A percentile compares a stretch with the other conserved stretches of the same genome.
These are phyloP conservation scores for Potentilla sterilis DNA, from an alignment of 306 rosid species.

Conservation along the genomic window DNA sequence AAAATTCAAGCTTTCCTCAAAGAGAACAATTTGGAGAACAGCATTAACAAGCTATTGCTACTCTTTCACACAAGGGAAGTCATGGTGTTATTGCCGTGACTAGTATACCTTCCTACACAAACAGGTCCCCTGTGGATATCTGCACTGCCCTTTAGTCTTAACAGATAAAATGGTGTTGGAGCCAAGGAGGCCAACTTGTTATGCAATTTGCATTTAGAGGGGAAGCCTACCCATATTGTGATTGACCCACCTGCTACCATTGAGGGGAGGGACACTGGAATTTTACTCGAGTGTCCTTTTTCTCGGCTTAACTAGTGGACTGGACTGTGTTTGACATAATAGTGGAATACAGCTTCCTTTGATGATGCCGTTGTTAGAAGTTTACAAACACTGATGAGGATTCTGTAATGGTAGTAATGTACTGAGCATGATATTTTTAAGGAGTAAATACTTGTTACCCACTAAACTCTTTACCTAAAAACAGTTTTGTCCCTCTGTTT, in stretches of 20 bases:
- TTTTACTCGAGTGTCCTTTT: constrained; percentile 34
- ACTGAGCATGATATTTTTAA: too few relatives aligned
- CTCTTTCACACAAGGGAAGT: constrained; percentile 94
- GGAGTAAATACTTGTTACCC: too few relatives aligned
- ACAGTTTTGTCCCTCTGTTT: too few relatives aligned
- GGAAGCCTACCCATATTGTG: constrained; percentile 63
- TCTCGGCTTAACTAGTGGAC: too few relatives aligned
- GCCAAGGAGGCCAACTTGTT: constrained; percentile 76
- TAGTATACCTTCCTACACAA: constrained; percentile 54
- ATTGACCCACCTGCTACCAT: constrained; percentile 61
- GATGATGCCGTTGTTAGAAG: too few relatives aligned
- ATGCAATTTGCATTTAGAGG: constrained; percentile 58
- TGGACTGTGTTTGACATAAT: too few relatives aligned
- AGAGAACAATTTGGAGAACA: constrained; percentile 43
- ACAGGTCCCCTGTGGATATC: constrained; percentile 59
- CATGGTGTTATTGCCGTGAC: constrained; percentile 87
- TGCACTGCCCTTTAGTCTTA: constrained; percentile 48
- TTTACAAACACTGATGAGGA: too few relatives aligned
- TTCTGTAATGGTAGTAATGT: too few relatives aligned
- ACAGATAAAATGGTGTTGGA: constrained; percentile 65
- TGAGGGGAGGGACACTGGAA: constrained; percentile 40
- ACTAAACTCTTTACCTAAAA: too few relatives aligned
- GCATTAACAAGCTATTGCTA: constrained; percentile 61
- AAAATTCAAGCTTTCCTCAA: constrained; percentile 46
- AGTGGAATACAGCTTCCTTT: too few relatives aligned